Evolutionary conservation across 176 grass and related monocot genomes (phyloP), one percentile per base, ranked within the genome.

Genomic region (Eragrostis nindensis): DNA sequence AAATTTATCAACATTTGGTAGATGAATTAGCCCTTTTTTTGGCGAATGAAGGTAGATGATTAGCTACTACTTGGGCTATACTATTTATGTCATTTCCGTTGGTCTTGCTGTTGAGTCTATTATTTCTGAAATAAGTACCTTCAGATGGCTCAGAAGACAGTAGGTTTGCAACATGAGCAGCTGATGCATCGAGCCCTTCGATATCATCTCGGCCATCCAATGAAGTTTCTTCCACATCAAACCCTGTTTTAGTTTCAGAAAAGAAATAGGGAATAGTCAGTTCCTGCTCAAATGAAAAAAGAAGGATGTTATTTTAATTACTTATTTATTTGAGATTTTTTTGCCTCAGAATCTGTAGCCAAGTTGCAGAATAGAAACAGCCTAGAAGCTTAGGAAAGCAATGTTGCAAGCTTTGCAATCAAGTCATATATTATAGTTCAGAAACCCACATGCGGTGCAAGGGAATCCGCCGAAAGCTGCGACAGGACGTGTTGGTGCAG

Each of bases 381-480:
- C 16, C 61, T 78, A 67, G 41, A 79, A 83, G 76, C 25, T 62
- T 24, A 32, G 39, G 61, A 43, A 90, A 80, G 4, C 59, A 83
- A 82, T 40, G 62, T 21, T 66, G 29, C 74, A 65, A 56, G 19
- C 47, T 80, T 30, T 67, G 48, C 16, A 49, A 62, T 40, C 71
- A 49, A 76, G 47, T 42, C 38, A 60, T 41, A 41, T 55, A 17
- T 47, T 15, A 17, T 46, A 49, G 70, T 71, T 82, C 71, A 86
- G 61, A 84, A 76, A 90, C 86, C 50, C 84, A 99, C 97, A 99
- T 69, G 97, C 90, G 64, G 97, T 96, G 89, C 97, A 99, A 27
- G 97, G 89, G 83, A 99, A 93, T 70, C 97, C 97, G 61, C 97
- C 97, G 65, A 96, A 90, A 84, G 91, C 93, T 2, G 90, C 89